These are phyloP conservation scores for Penicillium longicatenatum DNA, from an alignment of 495 filamentous ascomycete genomes.

Conservation along the genomic window DNA sequence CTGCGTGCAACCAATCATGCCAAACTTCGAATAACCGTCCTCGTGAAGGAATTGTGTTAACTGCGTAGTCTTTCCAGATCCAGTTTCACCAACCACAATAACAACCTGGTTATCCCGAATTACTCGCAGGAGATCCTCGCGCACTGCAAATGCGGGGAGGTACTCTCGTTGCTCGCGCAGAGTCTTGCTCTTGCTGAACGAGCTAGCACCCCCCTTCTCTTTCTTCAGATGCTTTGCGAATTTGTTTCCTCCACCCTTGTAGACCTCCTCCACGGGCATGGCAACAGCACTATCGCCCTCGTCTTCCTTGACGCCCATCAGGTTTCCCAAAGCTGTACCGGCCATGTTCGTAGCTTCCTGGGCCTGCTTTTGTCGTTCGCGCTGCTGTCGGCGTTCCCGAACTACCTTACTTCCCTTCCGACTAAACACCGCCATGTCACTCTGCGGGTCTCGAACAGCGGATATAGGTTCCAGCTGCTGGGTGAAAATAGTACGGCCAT, in stretches of 20 bases:
- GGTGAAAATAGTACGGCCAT: slow-evolving; percentile 93
- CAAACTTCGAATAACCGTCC: slow-evolving; percentile 82
- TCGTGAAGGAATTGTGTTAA: slow-evolving; percentile 94
- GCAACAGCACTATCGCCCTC: slow-evolving; percentile 87
- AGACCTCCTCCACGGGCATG: slow-evolving; percentile 70
- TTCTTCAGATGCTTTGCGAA: slow-evolving; percentile 92
- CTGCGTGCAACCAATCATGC: slow-evolving; percentile 95
- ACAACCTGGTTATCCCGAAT: slow-evolving; percentile 97
- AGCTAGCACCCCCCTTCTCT: slow-evolving; percentile 77
- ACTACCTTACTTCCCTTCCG: slow-evolving; percentile 94
- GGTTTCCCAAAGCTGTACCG: slow-evolving; percentile 87
- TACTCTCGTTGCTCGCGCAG: slow-evolving; percentile 91
- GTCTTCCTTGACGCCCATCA: slow-evolving; percentile 95
- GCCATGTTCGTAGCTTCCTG: slow-evolving; percentile 93
- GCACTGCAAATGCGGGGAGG: slow-evolving; percentile 93
- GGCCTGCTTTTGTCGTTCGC: slow-evolving; percentile 92
- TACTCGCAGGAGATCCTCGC: slow-evolving; percentile 91
- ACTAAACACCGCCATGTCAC: slow-evolving; percentile 98
- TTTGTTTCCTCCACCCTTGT: slow-evolving; percentile 66
- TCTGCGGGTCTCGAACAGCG: slow-evolving; percentile 90
- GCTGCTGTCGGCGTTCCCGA: slow-evolving; percentile 84
- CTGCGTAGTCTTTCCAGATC: slow-evolving; percentile 96
- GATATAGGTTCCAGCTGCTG: slow-evolving; percentile 96
- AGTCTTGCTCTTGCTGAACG: slow-evolving; percentile 90
- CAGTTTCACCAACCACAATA: slow-evolving; percentile 95